Evolutionary conservation across 1,139 yeast species (phyloP).

Genomic region (Geotrichum klebahnii): DNA sequence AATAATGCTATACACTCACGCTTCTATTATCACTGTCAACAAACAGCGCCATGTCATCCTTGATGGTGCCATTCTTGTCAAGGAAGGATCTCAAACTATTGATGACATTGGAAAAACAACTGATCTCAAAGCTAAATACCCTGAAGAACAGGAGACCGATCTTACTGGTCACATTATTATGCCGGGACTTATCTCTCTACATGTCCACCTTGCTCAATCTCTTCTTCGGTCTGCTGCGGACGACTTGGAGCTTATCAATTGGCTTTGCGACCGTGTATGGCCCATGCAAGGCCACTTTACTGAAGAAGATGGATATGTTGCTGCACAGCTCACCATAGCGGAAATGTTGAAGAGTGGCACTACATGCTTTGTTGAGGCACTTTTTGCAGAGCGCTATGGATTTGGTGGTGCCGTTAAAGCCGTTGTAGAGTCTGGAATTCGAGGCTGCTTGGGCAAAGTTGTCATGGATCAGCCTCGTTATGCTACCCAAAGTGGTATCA

Average conservation of each 20-base stretch:
- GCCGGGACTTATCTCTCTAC: constrained; percentile 29
- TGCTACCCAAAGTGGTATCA: constrained; percentile 26
- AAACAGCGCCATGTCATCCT: constrained; percentile 21
- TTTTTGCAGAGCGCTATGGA: constrained; percentile 33
- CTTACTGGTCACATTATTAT: constrained; percentile 30
- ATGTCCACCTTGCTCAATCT: constrained; percentile 29
- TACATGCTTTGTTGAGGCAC: constrained; percentile 29
- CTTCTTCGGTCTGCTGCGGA: constrained; percentile 30
- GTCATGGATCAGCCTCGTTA: constrained; percentile 28
- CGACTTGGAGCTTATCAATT: constrained; percentile 32
- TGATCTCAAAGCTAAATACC: constrained; percentile 20
- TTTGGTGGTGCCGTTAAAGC: constrained; percentile 32
- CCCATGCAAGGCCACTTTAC: constrained; percentile 33
- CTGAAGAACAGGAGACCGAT: constrained; percentile 23
- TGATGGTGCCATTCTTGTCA: constrained; percentile 24
- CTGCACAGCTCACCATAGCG: constrained; percentile 31
- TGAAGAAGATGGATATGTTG: constrained; percentile 33
- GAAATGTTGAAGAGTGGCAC: constrained; percentile 35
- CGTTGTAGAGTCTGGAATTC: constrained; percentile 29
- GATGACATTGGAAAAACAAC: constrained; percentile 23
- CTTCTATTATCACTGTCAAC: constrained; percentile 25
- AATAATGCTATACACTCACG: constrained; percentile 36
- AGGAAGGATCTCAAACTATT: constrained; percentile 20
- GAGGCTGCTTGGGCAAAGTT: constrained; percentile 30
- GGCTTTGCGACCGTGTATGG: constrained; percentile 35